Conservation (phyloP, 1,284 basidiomycete species). For the Ceratobasidium papillatum region DNA sequence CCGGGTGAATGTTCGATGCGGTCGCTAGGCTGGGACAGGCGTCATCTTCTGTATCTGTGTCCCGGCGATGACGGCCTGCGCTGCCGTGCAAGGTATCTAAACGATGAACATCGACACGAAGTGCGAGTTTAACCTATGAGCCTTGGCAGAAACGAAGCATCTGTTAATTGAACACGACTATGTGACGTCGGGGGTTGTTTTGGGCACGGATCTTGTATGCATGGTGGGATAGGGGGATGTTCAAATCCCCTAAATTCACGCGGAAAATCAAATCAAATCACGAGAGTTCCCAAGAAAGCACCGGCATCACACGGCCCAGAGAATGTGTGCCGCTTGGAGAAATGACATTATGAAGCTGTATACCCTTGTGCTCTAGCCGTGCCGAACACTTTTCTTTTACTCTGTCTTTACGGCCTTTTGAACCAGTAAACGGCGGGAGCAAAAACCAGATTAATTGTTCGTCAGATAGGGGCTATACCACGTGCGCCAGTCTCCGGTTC, state of each 20-base stretch:
- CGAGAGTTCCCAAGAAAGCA: background rate
- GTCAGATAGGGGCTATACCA: background rate
- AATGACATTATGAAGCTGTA: background rate
- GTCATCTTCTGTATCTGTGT: background rate
- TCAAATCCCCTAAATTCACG: background rate
- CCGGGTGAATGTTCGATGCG: background rate
- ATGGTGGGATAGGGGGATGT: background rate
- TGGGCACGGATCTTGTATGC: background rate
- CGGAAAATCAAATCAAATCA: background rate
- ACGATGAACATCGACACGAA: background rate
- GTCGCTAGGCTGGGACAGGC: background rate
- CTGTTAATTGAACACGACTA: background rate
- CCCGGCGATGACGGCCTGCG: background rate
- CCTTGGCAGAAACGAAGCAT: background rate
- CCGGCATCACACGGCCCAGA: background rate
- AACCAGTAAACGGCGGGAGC: background rate
- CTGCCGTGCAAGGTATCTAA: too few species aligned
- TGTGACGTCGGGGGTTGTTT: background rate
- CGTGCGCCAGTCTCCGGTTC: background rate
- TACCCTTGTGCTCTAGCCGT: background rate
- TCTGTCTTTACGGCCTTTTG: background rate
- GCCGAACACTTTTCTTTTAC: background rate
- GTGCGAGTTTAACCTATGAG: background rate
- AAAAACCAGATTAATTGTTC: conserved; percentile 3
- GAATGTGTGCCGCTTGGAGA: background rate